phyloP scores from a whole-genome alignment of 495 filamentous ascomycete genomes.

The Aspergillus saccharolyticus region DNA sequence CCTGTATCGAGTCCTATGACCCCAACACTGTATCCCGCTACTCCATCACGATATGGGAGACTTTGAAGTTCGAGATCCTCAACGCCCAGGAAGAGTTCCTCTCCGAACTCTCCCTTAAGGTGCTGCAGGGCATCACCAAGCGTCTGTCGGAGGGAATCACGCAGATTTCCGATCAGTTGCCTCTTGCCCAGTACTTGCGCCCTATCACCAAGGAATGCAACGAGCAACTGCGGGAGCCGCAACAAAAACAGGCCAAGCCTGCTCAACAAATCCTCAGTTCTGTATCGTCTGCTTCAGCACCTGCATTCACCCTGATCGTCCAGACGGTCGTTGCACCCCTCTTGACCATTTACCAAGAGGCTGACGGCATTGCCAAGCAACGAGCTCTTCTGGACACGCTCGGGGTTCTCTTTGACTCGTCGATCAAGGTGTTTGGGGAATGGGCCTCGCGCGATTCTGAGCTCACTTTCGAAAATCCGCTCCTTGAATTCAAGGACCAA shows the following conservation, averaged over 20 bases:
- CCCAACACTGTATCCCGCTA: constrained; percentile 60
- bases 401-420: constrained; percentile 53
- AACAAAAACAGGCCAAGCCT: constrained; percentile 69
- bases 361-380: constrained; percentile 62
- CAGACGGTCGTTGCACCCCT: constrained; percentile 55
- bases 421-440: constrained; percentile 52
- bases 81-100: constrained; percentile 69
- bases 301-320: constrained; percentile 51
- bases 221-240: constrained; percentile 67
- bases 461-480: constrained; percentile 42
- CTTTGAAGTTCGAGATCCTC: constrained; percentile 71
- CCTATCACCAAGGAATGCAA: constrained; percentile 67
- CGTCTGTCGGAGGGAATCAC: constrained; percentile 51
- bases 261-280: constrained; percentile 58
- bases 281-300: constrained; percentile 49
- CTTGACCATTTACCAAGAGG: constrained; percentile 58
- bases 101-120: constrained; percentile 54
- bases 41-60: constrained; percentile 67
- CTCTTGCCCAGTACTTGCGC: constrained; percentile 57
- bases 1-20: constrained; percentile 58
- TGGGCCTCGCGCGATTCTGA: constrained; percentile 44
- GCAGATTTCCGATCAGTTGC: constrained; percentile 42
- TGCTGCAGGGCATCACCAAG: constrained; percentile 50
- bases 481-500: constrained; percentile 55
- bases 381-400: constrained; percentile 62